Evolutionary conservation across 768 basidiomycete species (phyloP).

Genomic region (Lanmaoa rubissima): DNA sequence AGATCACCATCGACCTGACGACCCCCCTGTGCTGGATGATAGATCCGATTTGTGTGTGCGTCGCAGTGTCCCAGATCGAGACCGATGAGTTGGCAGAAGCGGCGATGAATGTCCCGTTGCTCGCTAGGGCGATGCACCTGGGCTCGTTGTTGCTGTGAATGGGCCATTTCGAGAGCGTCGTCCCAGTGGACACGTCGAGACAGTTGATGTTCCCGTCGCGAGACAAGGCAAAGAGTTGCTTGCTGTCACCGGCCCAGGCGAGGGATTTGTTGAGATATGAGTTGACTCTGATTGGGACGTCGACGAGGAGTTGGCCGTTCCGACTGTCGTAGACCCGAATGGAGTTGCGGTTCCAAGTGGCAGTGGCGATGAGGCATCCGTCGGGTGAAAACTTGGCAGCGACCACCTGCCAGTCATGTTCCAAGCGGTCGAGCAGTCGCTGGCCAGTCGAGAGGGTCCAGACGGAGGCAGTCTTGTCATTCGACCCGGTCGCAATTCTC

Average conservation of each 20-base stretch:
- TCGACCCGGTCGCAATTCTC: too few species aligned
- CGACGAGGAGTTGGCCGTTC: too few species aligned
- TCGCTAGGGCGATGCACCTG: background rate
- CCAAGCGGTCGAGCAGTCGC: too few species aligned
- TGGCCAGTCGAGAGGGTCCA: too few species aligned
- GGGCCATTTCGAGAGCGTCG: background rate
- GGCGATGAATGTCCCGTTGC: background rate
- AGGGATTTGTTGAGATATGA: background rate
- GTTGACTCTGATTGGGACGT: background rate
- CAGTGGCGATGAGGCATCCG: too few species aligned
- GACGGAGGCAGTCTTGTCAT: too few species aligned
- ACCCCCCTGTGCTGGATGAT: too few species aligned
- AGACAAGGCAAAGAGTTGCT: background rate
- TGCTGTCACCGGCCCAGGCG: background rate
- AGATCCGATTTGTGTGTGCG: background rate
- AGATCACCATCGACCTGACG: too few species aligned
- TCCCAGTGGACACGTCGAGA: background rate
- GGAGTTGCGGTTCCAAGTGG: too few species aligned
- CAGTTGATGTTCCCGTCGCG: background rate
- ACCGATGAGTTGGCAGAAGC: background rate
- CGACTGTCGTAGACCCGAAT: too few species aligned
- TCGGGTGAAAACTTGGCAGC: too few species aligned
- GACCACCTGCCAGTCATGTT: too few species aligned
- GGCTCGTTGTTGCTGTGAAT: background rate
- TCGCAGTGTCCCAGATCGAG: background rate